A percentile compares a stretch with the other conserved stretches of the same genome.
Evolutionary conservation across 2,329 filamentous ascomycete genomes (phyloP).

Genomic region (Cryoendolithus antarcticus): DNA sequence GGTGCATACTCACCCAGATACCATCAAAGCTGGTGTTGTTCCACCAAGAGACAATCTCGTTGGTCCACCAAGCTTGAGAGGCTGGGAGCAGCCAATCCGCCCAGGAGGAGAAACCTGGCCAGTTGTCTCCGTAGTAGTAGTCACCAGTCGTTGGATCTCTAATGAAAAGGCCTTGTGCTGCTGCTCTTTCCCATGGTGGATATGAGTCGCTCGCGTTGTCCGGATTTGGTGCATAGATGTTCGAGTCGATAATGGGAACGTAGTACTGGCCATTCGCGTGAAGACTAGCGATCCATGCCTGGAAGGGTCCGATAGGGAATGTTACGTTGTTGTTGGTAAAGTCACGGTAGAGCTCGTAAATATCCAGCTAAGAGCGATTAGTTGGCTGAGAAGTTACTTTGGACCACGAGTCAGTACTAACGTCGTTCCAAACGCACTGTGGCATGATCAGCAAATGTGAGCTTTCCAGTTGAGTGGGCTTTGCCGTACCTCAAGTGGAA

Average conservation of each 20-base stretch:
- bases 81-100: slow-evolving; percentile 12
- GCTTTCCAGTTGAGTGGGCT: too few species aligned
- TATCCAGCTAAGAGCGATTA: slow-evolving; percentile 6
- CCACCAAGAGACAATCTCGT: slow-evolving; percentile 10
- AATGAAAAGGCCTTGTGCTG: slow-evolving; percentile 37
- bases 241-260: slow-evolving; percentile 44
- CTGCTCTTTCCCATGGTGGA: slow-evolving; percentile 37
- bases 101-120: slow-evolving; percentile 13
- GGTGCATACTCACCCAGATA: slow-evolving; percentile 9
- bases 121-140: slow-evolving; percentile 16
- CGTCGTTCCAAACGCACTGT: slow-evolving; percentile 26
- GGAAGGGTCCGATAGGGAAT: slow-evolving; percentile 34
- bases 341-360: slow-evolving; percentile 39
- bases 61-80: slow-evolving; percentile 14
- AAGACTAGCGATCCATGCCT: slow-evolving; percentile 37
- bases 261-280: slow-evolving; percentile 41
- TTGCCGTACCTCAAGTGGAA: slow-evolving; percentile 21
- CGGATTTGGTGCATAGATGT: slow-evolving; percentile 57
- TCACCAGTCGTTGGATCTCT: slow-evolving; percentile 42
- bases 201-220: slow-evolving; percentile 47
- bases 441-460: too few species aligned
- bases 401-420: background rate
- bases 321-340: slow-evolving; percentile 40
- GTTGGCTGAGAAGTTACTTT: too few species aligned
- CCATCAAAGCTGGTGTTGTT: slow-evolving; percentile 11